phyloP scores from a whole-genome alignment of 1,284 basidiomycete species.

The Cutaneotrichosporon mucoides region DNA sequence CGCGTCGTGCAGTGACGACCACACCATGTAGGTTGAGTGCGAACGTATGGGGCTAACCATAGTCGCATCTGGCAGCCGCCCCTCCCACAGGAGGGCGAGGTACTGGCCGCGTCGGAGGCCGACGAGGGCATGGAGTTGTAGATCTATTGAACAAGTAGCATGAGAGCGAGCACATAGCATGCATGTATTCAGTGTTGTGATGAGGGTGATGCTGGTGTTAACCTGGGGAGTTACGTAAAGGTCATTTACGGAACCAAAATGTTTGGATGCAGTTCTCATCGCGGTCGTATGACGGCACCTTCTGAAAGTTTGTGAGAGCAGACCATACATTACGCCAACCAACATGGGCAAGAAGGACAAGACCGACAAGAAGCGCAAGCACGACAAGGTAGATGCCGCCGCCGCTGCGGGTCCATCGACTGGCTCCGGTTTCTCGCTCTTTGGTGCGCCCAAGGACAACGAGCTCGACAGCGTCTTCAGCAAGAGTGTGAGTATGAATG shows the following conservation, averaged over 20 bases:
- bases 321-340: neutral
- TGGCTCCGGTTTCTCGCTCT: conserved; percentile 26
- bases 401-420: neutral
- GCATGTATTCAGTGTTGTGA: neutral
- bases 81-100: neutral
- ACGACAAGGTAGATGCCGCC: conserved; percentile 11
- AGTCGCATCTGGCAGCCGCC: conserved; percentile 22
- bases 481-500: conserved; percentile 41
- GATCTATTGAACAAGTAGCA: neutral
- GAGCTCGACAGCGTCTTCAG: conserved; percentile 49
- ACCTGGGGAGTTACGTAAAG: conserved; percentile 54
- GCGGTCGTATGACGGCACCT: conserved; percentile 30
- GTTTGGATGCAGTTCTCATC: conserved; percentile 46
- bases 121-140: conserved; percentile 20
- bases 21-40: conserved; percentile 55
- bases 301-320: neutral
- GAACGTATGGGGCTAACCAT: neutral
- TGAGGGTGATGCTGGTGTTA: conserved; percentile 53
- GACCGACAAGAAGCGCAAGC: conserved; percentile 32
- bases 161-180: neutral
- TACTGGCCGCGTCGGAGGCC: neutral
- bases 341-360: conserved; percentile 22
- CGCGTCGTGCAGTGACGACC: conserved; percentile 86
- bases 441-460: conserved; percentile 33
- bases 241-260: conserved; percentile 7